These are phyloP conservation scores for Aspergillus asperescens DNA, from an alignment of 495 filamentous ascomycete genomes.

Conservation along the genomic window DNA sequence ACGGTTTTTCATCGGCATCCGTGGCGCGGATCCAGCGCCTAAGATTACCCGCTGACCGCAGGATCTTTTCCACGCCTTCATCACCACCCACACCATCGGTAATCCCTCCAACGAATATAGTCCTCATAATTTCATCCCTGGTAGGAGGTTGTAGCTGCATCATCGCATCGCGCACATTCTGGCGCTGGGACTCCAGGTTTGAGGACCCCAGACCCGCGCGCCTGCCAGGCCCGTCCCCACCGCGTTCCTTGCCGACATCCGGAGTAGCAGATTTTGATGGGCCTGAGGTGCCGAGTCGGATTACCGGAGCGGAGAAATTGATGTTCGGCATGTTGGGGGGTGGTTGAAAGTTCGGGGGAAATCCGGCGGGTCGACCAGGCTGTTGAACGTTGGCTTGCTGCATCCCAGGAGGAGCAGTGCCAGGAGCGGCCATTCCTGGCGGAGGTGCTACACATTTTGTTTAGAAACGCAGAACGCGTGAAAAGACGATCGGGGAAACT, in stretches of 20 bases:
- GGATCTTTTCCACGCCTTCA: constrained; percentile 74
- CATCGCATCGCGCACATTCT: constrained; percentile 66
- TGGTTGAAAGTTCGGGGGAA: constrained; percentile 81
- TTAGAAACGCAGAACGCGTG: constrained; percentile 4
- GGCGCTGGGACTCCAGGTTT: constrained; percentile 60
- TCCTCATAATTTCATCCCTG: constrained; percentile 82
- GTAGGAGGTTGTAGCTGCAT: constrained; percentile 79
- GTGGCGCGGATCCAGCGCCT: constrained; percentile 80
- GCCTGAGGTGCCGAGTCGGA: constrained; percentile 73
- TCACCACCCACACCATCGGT: constrained; percentile 72
- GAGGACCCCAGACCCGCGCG: constrained; percentile 65
- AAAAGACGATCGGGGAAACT: constrained; percentile 5
- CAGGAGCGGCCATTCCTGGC: constrained; percentile 74
- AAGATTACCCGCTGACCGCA: constrained; percentile 71
- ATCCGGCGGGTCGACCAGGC: constrained; percentile 67
- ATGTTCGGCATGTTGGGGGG: constrained; percentile 94
- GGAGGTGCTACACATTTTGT: constrained; percentile 31
- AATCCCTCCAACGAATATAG: constrained; percentile 84
- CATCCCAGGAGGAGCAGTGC: constrained; percentile 72
- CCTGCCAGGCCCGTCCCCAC: constrained; percentile 47
- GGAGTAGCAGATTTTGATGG: constrained; percentile 60
- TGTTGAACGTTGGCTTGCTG: constrained; percentile 64
- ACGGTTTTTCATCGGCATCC: constrained; percentile 76
- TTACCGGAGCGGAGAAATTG: constrained; percentile 96
- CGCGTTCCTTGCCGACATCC: constrained; percentile 44